A percentile compares a stretch with the other conserved stretches of the same genome.
These are phyloP conservation scores for Calamus simplicifolius DNA, from an alignment of 176 grass and related monocot species.

Conservation along the genomic window DNA sequence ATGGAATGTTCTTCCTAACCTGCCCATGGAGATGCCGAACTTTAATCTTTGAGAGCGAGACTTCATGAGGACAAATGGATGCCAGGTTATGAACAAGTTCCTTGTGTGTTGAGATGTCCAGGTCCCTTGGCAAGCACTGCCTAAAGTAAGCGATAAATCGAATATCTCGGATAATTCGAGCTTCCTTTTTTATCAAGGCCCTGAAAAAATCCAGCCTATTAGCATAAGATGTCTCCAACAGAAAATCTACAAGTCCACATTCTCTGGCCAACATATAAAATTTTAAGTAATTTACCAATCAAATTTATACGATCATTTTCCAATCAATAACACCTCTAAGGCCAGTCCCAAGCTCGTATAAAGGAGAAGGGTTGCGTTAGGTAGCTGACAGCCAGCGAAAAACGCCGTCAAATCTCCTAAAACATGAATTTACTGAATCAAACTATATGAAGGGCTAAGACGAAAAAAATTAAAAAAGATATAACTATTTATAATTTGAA, in stretches of 20 bases:
- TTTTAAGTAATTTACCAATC: background rate
- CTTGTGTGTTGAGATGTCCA: slow-evolving; percentile 23
- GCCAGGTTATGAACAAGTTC: slow-evolving; percentile 34
- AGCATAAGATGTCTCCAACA: background rate
- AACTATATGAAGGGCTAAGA: no score
- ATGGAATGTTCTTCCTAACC: slow-evolving; percentile 13
- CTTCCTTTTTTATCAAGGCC: slow-evolving; percentile 45
- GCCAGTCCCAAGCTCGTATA: no score
- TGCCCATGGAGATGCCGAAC: slow-evolving; percentile 42
- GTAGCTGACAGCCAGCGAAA: no score
- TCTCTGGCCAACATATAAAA: background rate
- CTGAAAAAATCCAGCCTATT: slow-evolving; percentile 18
- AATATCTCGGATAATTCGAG: slow-evolving; percentile 44
- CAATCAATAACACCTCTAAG: no score
- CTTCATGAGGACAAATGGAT: slow-evolving; percentile 31
- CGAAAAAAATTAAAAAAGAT: no score
- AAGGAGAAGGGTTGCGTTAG: no score
- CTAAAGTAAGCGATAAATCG: slow-evolving; percentile 58
- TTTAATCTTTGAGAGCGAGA: slow-evolving; percentile 44
- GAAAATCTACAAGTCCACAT: background rate
- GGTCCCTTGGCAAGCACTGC: slow-evolving; percentile 58
- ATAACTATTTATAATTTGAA: no score
- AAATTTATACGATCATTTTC: no score
- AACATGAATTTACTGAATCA: no score
- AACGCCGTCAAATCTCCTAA: no score